A percentile compares a stretch with the other conserved stretches of the same genome.
These are phyloP conservation scores for Mercurialis annua DNA, from an alignment of 345 rosid genomes.

Conservation along the genomic window DNA sequence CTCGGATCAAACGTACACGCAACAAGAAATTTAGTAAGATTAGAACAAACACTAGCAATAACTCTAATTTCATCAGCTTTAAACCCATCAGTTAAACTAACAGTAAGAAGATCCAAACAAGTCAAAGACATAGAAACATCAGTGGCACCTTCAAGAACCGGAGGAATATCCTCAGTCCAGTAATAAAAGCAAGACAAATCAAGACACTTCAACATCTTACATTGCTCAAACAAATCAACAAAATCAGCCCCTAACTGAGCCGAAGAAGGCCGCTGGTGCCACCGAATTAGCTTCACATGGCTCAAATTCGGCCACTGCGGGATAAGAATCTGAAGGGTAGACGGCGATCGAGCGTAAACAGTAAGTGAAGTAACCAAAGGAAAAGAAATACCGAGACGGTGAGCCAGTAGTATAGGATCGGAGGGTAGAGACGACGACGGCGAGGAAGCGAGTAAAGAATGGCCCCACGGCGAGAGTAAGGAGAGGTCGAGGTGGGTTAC, in stretches of 20 bases:
- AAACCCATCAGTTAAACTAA: conserved; percentile 67
- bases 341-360: conserved; percentile 58
- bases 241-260: conserved; percentile 55
- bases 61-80: conserved; percentile 60
- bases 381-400: conserved; percentile 50
- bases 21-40: conserved; percentile 47
- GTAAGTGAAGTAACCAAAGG: conserved; percentile 46
- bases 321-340: conserved; percentile 46
- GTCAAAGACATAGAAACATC: conserved; percentile 40
- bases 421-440: conserved; percentile 18
- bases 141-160: conserved; percentile 54
- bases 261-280: conserved; percentile 67
- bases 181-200: conserved; percentile 76
- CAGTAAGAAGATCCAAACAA: conserved; percentile 61
- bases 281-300: conserved; percentile 66
- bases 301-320: conserved; percentile 63
- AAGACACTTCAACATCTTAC: conserved; percentile 38
- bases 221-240: conserved; percentile 44
- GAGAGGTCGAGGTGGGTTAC: conserved; percentile 75
- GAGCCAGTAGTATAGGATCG: conserved; percentile 49
- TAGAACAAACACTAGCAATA: conserved; percentile 59
- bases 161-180: conserved; percentile 92
- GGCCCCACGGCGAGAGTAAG: conserved; percentile 84
- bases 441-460: conserved; percentile 41
- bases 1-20: conserved; percentile 80